Evolutionary conservation across 768 basidiomycete species (phyloP).

Genomic region (Phlegmacium glaucopus): DNA sequence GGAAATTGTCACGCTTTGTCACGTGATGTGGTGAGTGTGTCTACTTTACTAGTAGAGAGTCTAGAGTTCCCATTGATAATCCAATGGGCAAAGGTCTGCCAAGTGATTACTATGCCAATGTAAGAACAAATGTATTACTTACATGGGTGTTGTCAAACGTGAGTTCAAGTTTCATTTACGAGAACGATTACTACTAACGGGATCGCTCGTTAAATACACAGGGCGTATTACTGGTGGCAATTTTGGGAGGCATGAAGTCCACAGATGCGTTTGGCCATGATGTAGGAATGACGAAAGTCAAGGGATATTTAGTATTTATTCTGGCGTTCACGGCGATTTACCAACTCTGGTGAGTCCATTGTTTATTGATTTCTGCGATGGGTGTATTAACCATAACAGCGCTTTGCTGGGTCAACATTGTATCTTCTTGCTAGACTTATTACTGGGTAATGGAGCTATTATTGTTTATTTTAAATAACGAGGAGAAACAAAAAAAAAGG

Average conservation of each 20-base stretch:
- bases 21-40: too few relatives aligned
- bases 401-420: slow-evolving; percentile 30
- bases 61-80: slow-evolving; percentile 28
- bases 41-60: too few relatives aligned
- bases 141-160: slow-evolving; percentile 87
- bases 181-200: too few relatives aligned
- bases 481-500: too few relatives aligned
- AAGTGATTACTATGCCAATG: slow-evolving; percentile 82
- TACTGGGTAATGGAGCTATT: slow-evolving; percentile 21
- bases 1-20: too few relatives aligned
- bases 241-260: slow-evolving; percentile 57
- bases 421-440: slow-evolving; percentile 30
- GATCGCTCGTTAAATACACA: too few relatives aligned
- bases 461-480: too few relatives aligned
- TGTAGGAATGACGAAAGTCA: slow-evolving; percentile 52
- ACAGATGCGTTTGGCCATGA: slow-evolving; percentile 56
- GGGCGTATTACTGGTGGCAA: slow-evolving; percentile 67
- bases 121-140: slow-evolving; percentile 79
- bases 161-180: slow-evolving; percentile 8
- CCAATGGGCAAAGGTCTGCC: slow-evolving; percentile 24
- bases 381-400: slow-evolving; percentile 10
- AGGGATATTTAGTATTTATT: slow-evolving; percentile 77
- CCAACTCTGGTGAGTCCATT: slow-evolving; percentile 46
- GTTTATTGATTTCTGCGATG: neutral
- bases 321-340: slow-evolving; percentile 78